Percentiles rank a stretch among this genome's conserved stretches.
Conservation (phyloP, 169 alveolate genomes). For the Plasmodium billcollinsi region DNA sequence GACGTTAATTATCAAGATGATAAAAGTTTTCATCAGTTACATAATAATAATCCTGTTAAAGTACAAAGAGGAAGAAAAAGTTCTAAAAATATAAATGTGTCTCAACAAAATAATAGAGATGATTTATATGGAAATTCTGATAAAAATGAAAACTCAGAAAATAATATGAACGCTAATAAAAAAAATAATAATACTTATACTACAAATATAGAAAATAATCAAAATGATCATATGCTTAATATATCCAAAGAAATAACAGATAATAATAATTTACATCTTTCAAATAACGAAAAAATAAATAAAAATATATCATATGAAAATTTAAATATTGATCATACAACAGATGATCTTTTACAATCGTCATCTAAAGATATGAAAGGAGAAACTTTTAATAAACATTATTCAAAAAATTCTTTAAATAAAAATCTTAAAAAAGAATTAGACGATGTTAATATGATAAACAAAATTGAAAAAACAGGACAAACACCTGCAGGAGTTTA, state of each 20-base stretch:
- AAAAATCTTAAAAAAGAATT: constrained; percentile 28
- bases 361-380: constrained; percentile 3
- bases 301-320: constrained; percentile 37
- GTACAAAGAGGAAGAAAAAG: too few species aligned
- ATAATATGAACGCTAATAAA: too few species aligned
- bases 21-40: neutral
- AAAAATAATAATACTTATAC: too few species aligned
- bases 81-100: too few species aligned
- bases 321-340: neutral
- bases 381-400: constrained; percentile 20
- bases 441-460: constrained; percentile 30
- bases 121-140: too few species aligned
- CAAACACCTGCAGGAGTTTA: constrained; percentile 72
- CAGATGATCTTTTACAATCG: neutral
- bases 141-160: too few species aligned
- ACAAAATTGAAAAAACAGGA: constrained; percentile 26
- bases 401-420: neutral
- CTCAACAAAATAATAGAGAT: too few species aligned
- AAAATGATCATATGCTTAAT: neutral
- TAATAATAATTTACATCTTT: neutral
- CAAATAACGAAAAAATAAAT: constrained; percentile 4
- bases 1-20: neutral
- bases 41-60: too few species aligned
- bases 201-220: too few species aligned
- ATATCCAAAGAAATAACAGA: neutral